phyloP scores from a whole-genome alignment of 352 stramenopile genomes.

The Phytophthora sp. region DNA sequence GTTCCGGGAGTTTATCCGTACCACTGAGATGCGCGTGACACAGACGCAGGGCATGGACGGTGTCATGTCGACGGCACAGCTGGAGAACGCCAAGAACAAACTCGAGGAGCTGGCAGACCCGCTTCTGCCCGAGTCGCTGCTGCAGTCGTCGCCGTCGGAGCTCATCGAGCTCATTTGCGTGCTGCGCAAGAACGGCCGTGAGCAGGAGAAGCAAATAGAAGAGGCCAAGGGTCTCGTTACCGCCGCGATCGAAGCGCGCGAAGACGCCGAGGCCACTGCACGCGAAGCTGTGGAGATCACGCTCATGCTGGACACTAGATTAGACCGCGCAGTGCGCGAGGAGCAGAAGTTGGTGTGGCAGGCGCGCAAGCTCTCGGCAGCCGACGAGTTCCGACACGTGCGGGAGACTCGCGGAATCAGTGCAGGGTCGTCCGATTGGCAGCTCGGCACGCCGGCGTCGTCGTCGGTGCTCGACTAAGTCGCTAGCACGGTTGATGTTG shows the following conservation, averaged over 20 bases:
- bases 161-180: conserved; percentile 76
- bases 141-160: conserved; percentile 55
- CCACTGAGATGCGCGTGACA: conserved; percentile 54
- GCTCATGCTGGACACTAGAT: conserved; percentile 69
- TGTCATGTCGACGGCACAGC: conserved; percentile 26
- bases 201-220: conserved; percentile 78
- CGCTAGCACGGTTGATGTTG: conserved; percentile 5
- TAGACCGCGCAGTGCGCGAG: conserved; percentile 68
- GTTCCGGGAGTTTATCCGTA: conserved; percentile 86
- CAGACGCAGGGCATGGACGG: conserved; percentile 20
- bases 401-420: conserved; percentile 24
- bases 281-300: conserved; percentile 77
- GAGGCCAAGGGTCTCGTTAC: conserved; percentile 77
- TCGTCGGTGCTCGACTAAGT: conserved; percentile 31
- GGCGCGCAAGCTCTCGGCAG: conserved; percentile 26
- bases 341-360: conserved; percentile 32
- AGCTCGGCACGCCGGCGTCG: conserved; percentile 33
- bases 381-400: conserved; percentile 30
- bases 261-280: conserved; percentile 75
- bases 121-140: conserved; percentile 58
- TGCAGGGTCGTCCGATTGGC: conserved; percentile 28
- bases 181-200: conserved; percentile 69
- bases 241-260: conserved; percentile 78
- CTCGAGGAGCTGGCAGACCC: conserved; percentile 58
- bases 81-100: conserved; percentile 35